Evolutionary conservation across 345 rosid species (phyloP).

Genomic region (Schrenkiella parvula): DNA sequence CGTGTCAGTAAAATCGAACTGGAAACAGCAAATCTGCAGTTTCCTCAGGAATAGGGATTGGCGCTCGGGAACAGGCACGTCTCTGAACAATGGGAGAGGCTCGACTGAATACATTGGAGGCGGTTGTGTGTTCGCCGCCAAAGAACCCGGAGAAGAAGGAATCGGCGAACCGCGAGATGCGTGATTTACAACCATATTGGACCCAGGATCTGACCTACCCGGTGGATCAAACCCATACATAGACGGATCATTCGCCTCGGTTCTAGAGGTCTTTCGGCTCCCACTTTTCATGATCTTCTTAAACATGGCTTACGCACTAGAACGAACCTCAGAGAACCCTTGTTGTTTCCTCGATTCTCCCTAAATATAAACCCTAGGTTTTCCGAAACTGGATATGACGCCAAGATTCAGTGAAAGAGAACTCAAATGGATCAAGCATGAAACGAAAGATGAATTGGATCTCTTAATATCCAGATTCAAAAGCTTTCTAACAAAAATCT

Average conservation of each 20-base stretch:
- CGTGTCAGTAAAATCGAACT: conserved; percentile 62
- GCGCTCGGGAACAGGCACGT: conserved; percentile 57
- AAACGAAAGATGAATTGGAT: conserved; percentile 1
- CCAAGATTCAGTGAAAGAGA: conserved; percentile 8
- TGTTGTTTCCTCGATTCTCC: background rate
- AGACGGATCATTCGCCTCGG: conserved; percentile 46
- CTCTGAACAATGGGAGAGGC: conserved; percentile 62
- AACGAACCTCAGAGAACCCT: background rate
- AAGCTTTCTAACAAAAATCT: background rate
- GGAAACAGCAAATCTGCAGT: conserved; percentile 74
- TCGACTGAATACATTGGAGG: conserved; percentile 63
- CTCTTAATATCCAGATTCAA: conserved; percentile 10
- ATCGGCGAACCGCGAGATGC: conserved; percentile 44
- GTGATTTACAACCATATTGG: conserved; percentile 62
- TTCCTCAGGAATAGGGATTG: conserved; percentile 62
- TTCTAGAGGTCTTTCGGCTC: conserved; percentile 63
- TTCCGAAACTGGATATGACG: background rate
- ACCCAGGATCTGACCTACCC: conserved; percentile 33
- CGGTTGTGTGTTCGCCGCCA: conserved; percentile 23
- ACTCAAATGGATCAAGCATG: conserved; percentile 18
- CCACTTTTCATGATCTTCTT: conserved; percentile 84
- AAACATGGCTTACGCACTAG: conserved; percentile 43
- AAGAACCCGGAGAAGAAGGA: conserved; percentile 21
- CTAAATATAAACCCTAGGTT: conserved; percentile 16
- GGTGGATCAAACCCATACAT: conserved; percentile 40